A percentile compares a stretch with the other conserved stretches of the same genome.
Conservation (phyloP, 1,284 basidiomycete species). For the Naganishia albida region DNA sequence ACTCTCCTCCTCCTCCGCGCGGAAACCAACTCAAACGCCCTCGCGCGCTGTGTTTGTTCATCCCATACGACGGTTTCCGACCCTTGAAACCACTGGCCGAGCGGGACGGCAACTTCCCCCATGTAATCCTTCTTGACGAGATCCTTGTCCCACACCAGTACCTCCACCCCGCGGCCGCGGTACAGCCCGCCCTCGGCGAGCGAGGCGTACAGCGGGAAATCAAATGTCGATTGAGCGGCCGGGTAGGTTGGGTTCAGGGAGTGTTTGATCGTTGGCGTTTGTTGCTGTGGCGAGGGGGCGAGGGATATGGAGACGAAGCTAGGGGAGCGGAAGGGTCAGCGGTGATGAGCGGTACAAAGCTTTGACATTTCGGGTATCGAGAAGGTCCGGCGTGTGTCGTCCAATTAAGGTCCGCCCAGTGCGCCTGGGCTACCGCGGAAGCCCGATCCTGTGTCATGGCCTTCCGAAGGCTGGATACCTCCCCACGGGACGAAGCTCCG, state of each 20-base stretch:
- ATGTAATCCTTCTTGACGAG: slow-evolving; percentile 86
- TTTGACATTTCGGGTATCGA: too few species aligned
- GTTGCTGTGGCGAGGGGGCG: slow-evolving; percentile 63
- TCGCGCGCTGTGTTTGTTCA: slow-evolving; percentile 54
- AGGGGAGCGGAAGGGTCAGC: slow-evolving; percentile 56
- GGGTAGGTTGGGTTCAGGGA: slow-evolving; percentile 65
- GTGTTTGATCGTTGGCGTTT: slow-evolving; percentile 78
- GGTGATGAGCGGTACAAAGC: slow-evolving; percentile 49
- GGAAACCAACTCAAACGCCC: slow-evolving; percentile 64
- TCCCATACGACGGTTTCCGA: not conserved
- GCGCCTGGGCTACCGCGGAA: too few species aligned
- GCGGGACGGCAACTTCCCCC: slow-evolving; percentile 75
- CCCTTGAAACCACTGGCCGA: slow-evolving; percentile 67
- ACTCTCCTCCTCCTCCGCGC: slow-evolving; percentile 57
- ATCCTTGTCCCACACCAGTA: slow-evolving; percentile 90
- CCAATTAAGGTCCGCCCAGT: too few species aligned
- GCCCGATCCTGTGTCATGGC: too few species aligned
- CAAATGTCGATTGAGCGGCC: slow-evolving; percentile 76
- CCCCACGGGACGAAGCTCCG: too few species aligned
- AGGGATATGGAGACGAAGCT: slow-evolving; percentile 67
- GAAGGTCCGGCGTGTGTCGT: not conserved
- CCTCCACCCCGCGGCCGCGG: slow-evolving; percentile 68
- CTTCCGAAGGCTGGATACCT: too few species aligned
- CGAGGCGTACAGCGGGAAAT: slow-evolving; percentile 77
- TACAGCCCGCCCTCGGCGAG: slow-evolving; percentile 64